Evolutionary conservation across 441 rosid species (phyloP), one percentile per base, ranked within the genome.

Genomic region (Biscutella laevigata): DNA sequence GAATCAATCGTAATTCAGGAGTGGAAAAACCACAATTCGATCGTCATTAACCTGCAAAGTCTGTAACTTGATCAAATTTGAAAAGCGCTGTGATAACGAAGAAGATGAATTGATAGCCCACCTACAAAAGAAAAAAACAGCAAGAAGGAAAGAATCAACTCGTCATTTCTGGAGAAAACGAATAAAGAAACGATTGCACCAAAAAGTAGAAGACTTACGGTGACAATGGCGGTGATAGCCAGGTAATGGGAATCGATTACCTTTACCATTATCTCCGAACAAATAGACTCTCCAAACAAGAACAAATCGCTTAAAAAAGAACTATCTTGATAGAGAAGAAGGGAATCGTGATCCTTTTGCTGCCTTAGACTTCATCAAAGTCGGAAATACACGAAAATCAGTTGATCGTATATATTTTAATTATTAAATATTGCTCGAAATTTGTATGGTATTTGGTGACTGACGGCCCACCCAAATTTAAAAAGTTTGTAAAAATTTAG

Each of bases 41-140:
- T 41, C 4, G 25, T 9, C 29, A 32, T 77, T n/a, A n/a, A 86
- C 95, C 98, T 3, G 98, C 96, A 69, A 90, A 82, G 77, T 90
- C 98, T 7, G 92, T 90, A 74, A 90, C 88, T 83, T 84, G 81
- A 71, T 90, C 95, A 45, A 84, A 69, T 74, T 81, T 90, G 74
- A 82, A 81, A 58, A 84, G 78, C 56, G 90, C 95, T 35, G 92
- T 84, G 83, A 90, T 65, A 33, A 83, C 43, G 39, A 90, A 90
- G 76, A 90, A 90, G 22, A 81, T 36, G 1, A 83, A 59, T 69
- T 90, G 96, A 59, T 87, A 90, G 37, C 68, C 86, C 66, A 81
- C 86, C 98, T 90, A 57, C 66, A 70, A 5, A 10, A 59, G 22
- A 25, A 10, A 25, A 62, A 52, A 25, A 45, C 42, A n/a, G 30